These are phyloP conservation scores for Pyricularia pennisetigena DNA, from an alignment of 2,329 filamentous ascomycete genomes.

Conservation along the genomic window DNA sequence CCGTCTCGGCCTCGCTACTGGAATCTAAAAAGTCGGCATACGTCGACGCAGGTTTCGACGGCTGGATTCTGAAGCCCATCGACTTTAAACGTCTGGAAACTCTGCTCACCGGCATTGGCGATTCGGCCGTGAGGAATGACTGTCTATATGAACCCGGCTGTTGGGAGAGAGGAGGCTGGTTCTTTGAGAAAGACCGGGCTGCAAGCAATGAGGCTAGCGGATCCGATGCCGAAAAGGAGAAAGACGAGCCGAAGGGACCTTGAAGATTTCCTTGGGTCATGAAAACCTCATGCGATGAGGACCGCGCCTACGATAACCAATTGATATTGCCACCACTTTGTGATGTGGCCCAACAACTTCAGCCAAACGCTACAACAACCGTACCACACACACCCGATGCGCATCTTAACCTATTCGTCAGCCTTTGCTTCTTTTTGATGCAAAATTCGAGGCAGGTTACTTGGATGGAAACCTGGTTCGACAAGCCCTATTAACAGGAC, in stretches of 20 bases:
- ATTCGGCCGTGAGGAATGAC: constrained; percentile 44
- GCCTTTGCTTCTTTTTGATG: neutral
- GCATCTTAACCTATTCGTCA: neutral
- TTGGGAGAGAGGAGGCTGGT: constrained; percentile 88
- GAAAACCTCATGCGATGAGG: neutral
- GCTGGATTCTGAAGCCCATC: constrained; percentile 84
- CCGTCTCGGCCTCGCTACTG: constrained; percentile 72
- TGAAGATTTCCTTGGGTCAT: neutral
- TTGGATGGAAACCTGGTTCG: neutral
- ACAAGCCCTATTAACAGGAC: neutral
- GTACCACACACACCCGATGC: neutral
- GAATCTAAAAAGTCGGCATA: constrained; percentile 62
- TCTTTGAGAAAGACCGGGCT: constrained; percentile 22
- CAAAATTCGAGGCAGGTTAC: neutral
- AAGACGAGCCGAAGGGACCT: neutral
- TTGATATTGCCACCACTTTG: neutral
- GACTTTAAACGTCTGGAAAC: constrained; percentile 66
- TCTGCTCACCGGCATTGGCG: constrained; percentile 59
- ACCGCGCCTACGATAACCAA: neutral
- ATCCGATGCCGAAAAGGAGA: neutral
- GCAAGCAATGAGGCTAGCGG: neutral
- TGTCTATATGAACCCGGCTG: constrained; percentile 60
- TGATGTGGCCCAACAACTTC: too few relatives aligned
- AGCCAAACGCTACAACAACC: neutral
- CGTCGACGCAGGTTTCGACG: constrained; percentile 72